Evolutionary conservation across 2,329 filamentous ascomycete species (phyloP), one percentile per base, ranked within the genome.

Genomic region (Neonectria neomacrospora): DNA sequence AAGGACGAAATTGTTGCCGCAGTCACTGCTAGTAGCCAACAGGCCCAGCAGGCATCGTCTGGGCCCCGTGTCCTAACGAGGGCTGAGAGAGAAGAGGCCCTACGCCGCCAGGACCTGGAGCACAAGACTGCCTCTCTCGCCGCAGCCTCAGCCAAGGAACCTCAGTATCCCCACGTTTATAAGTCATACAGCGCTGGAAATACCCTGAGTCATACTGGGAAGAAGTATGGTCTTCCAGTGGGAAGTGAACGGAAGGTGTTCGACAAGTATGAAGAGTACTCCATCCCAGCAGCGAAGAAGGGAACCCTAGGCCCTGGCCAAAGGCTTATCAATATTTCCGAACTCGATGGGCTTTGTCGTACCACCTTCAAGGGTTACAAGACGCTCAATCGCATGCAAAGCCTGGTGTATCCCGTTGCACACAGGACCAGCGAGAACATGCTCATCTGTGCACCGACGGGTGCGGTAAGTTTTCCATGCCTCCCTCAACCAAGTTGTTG

Each of bases 401-500:
- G 94, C 76, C 83, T 99, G 51, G 92, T 98, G 0, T 97, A 97
- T 73, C 94, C 94, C 1, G 93, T 99, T 5, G 96, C 94, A 0
- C 98, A 99, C 80, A 93, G 91, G 76, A 97, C 93, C 2, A 97
- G 90, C 74, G 96, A 99, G 80, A 99, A 99, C 71, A 97, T 99
- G 95, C 87, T 99, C 54, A 96, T 99, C 63, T 99, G 96, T 78
- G 96, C 96, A 22, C 96, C 96, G 5, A 99, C 96, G 57, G 96
- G 96, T 88, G 94, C 94, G 65, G 85, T 87, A 77, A 80, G 87
- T 83, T 39, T n/a, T 16, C 22, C 22, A 23, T 11, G 11, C 3
- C 14, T 41, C n/a, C n/a, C 9, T 10, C 48, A 4, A n/a, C 47
- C 18, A 20, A n/a, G 10, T 2, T 55, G 2, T 28, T 39, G n/a